Conservation (phyloP, 306 rosid genomes). For the Lathyrus oleraceus region DNA sequence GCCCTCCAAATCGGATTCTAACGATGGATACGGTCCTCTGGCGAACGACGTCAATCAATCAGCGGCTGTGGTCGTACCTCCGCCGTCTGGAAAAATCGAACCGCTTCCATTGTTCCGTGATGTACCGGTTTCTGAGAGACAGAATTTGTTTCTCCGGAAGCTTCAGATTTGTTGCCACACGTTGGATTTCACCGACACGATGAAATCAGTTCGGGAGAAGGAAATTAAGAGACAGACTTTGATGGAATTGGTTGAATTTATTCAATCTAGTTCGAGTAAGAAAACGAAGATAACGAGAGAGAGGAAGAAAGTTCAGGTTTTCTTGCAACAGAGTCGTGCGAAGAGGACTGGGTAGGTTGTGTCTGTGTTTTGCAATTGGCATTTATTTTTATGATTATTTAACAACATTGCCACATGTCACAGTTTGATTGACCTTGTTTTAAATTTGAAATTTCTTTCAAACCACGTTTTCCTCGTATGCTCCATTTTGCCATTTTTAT, state of each 20-base stretch:
- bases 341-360: too few relatives aligned
- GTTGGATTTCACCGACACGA: constrained; percentile 72
- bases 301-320: too few relatives aligned
- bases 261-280: constrained; percentile 88
- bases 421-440: too few relatives aligned
- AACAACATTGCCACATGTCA: too few relatives aligned
- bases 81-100: constrained; percentile 68
- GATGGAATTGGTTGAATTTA: constrained; percentile 83
- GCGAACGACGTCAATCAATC: constrained; percentile 41
- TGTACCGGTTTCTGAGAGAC: constrained; percentile 68
- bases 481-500: too few relatives aligned
- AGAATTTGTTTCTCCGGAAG: constrained; percentile 68
- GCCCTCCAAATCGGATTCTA: constrained; percentile 80
- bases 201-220: constrained; percentile 76
- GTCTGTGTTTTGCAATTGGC: too few relatives aligned
- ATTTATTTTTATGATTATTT: too few relatives aligned
- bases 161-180: constrained; percentile 69
- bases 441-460: too few relatives aligned
- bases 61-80: constrained; percentile 21
- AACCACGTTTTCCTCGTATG: too few relatives aligned
- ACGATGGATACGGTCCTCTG: constrained; percentile 53
- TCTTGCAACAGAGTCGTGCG: too few relatives aligned
- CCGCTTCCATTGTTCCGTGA: constrained; percentile 72
- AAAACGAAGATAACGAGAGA: constrained; percentile 72
- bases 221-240: constrained; percentile 86